A percentile compares a stretch with the other conserved stretches of the same genome.
phyloP scores from a whole-genome alignment of 495 filamentous ascomycete genomes.

The Hypoxylon rickii region DNA sequence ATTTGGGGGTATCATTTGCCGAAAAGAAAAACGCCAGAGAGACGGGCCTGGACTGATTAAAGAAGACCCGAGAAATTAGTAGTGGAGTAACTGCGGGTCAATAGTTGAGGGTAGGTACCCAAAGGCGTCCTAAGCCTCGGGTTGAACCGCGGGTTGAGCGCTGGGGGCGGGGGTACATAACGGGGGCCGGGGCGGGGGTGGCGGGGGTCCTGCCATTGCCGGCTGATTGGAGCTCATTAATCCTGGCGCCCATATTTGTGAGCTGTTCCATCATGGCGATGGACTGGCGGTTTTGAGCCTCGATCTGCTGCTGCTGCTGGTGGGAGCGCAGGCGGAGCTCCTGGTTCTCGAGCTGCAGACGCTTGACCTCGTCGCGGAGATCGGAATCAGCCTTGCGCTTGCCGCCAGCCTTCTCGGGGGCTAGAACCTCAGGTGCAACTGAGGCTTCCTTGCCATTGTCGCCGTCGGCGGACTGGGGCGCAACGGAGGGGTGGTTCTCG shows the following conservation, averaged over 20 bases:
- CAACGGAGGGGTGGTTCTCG: constrained; percentile 11
- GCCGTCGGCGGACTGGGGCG: constrained; percentile 33
- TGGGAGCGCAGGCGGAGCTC: constrained; percentile 38
- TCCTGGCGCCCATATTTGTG: neutral
- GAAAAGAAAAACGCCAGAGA: no score
- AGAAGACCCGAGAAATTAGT: no score
- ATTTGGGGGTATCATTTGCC: no score
- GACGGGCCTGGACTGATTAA: no score
- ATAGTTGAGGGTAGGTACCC: no score
- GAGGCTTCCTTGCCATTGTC: constrained; percentile 22
- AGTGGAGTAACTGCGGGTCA: no score
- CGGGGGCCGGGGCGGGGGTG: no score
- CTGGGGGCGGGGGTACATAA: no score
- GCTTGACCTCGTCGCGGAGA: constrained; percentile 48
- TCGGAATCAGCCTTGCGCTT: constrained; percentile 59
- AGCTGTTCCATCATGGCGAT: constrained; percentile 31
- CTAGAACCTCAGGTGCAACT: neutral
- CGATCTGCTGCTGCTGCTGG: constrained; percentile 6
- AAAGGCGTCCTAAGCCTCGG: no score
- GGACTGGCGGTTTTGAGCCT: constrained; percentile 18
- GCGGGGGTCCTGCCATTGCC: neutral
- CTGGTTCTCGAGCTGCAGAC: constrained; percentile 58
- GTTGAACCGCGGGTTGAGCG: no score
- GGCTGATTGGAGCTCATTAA: neutral
- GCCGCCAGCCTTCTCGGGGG: constrained; percentile 33